These are phyloP conservation scores for Penicillium sp. DNA, from an alignment of 2,329 filamentous ascomycete genomes.

Conservation along the genomic window DNA sequence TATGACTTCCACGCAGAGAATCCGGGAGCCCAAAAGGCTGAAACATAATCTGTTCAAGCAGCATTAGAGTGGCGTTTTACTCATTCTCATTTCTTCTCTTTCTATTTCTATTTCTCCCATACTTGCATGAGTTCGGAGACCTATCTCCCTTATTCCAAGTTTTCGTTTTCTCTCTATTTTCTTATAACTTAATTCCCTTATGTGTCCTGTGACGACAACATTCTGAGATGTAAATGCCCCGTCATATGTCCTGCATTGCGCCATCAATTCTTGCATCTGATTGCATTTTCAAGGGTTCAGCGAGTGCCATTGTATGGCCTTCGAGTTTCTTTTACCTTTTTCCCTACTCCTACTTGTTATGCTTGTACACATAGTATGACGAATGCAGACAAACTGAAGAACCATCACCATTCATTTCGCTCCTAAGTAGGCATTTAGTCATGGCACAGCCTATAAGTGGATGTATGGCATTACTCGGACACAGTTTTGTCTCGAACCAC, in stretches of 20 bases:
- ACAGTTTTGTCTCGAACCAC: too few species aligned
- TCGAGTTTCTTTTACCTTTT: slow-evolving; percentile 13
- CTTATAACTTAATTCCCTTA: slow-evolving; percentile 12
- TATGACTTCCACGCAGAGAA: slow-evolving; percentile 12
- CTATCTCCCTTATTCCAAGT: slow-evolving; percentile 9
- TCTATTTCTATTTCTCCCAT: slow-evolving; percentile 23
- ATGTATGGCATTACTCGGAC: too few species aligned
- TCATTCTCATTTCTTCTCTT: slow-evolving; percentile 16
- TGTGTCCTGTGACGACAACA: slow-evolving; percentile 48
- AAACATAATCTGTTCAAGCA: slow-evolving; percentile 28
- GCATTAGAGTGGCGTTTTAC: slow-evolving; percentile 35
- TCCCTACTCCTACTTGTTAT: slow-evolving; percentile 1
- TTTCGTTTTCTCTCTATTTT: slow-evolving; percentile 9
- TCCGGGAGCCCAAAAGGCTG: slow-evolving; percentile 21
- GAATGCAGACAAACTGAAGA: slow-evolving; percentile 11
- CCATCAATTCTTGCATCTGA: slow-evolving; percentile 21
- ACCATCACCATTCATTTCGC: not conserved
- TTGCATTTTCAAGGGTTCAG: slow-evolving; percentile 31
- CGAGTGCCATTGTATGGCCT: slow-evolving; percentile 20
- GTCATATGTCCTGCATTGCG: slow-evolving; percentile 56
- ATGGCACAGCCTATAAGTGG: too few species aligned
- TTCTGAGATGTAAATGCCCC: slow-evolving; percentile 82
- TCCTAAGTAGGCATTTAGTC: not conserved
- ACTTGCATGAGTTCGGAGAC: slow-evolving; percentile 25
- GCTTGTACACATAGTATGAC: slow-evolving; percentile 15